These are phyloP conservation scores for Candida glucosophila DNA, from an alignment of 1,139 yeast species.

Conservation along the genomic window DNA sequence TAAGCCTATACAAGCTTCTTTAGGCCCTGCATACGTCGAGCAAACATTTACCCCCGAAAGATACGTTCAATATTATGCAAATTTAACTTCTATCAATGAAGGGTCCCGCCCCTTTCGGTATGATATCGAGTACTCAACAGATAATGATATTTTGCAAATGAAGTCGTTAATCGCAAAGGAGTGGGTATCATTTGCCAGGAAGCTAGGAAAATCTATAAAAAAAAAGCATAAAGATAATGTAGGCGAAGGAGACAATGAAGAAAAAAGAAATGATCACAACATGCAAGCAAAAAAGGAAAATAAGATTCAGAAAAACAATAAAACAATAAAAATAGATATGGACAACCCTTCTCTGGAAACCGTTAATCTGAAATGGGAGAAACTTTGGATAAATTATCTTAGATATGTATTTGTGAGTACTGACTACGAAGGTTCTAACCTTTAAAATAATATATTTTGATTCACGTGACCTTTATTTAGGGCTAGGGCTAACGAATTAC, in stretches of 20 bases:
- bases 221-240: constrained; percentile 7
- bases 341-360: too few relatives aligned
- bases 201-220: constrained; percentile 33
- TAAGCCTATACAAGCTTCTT: constrained; percentile 42
- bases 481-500: constrained; percentile 6
- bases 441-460: constrained; percentile 3
- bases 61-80: constrained; percentile 66
- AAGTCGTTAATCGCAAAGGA: constrained; percentile 48
- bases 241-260: constrained; percentile 8
- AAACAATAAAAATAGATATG: too few relatives aligned
- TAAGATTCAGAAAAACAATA: constrained; percentile 7
- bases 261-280: constrained; percentile 5
- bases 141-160: constrained; percentile 48
- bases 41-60: constrained; percentile 67
- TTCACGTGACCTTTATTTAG: constrained; percentile 7
- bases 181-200: constrained; percentile 51
- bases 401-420: constrained; percentile 54
- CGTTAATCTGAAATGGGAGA: constrained; percentile 15
- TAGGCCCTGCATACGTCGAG: constrained; percentile 71
- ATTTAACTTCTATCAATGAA: constrained; percentile 43
- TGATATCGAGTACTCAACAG: constrained; percentile 64
- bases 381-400: constrained; percentile 36
- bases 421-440: constrained; percentile 48
- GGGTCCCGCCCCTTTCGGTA: constrained; percentile 44
- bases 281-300: constrained; percentile 1